A percentile compares a stretch with the other conserved stretches of the same genome.
These are phyloP conservation scores for Colletotrichum higginsianum DNA, from an alignment of 2,329 filamentous ascomycete species.

Conservation along the genomic window DNA sequence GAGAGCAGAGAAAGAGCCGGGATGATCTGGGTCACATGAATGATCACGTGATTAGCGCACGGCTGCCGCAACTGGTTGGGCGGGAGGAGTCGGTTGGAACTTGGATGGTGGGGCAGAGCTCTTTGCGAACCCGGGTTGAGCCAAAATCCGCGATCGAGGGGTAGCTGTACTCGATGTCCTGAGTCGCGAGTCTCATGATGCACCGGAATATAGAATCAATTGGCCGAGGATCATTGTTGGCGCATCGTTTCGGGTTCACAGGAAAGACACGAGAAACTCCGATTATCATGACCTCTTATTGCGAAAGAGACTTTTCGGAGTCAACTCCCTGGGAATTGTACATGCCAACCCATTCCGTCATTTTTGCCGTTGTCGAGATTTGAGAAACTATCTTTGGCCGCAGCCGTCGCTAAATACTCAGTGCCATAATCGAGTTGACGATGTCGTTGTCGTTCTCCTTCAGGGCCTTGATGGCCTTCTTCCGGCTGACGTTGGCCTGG, in stretches of 20 bases:
- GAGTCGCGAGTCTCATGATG: neutral
- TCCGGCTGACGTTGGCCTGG: slow-evolving; percentile 95
- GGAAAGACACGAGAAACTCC: slow-evolving; percentile 3
- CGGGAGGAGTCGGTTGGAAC: slow-evolving; percentile 8
- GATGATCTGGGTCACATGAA: slow-evolving; percentile 32
- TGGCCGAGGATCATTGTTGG: too few species aligned
- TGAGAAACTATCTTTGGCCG: slow-evolving; percentile 27
- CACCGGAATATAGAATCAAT: neutral
- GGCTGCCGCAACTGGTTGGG: slow-evolving; percentile 1
- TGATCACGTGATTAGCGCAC: slow-evolving; percentile 51
- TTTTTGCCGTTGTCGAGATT: slow-evolving; percentile 42
- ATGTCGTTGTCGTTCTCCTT: slow-evolving; percentile 99
- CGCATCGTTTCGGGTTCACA: neutral
- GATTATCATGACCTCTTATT: slow-evolving; percentile 41
- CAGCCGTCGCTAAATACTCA: slow-evolving; percentile 78
- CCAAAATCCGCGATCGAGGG: slow-evolving; percentile 31
- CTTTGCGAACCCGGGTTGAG: slow-evolving; percentile 22
- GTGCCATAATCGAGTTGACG: slow-evolving; percentile 99
- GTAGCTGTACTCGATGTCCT: slow-evolving; percentile 2
- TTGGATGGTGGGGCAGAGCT: slow-evolving; percentile 37
- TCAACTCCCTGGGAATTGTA: slow-evolving; percentile 45
- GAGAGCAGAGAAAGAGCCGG: slow-evolving; percentile 49
- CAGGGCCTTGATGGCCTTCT: slow-evolving; percentile 98
- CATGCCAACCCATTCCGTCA: slow-evolving; percentile 46
- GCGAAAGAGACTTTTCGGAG: slow-evolving; percentile 41